Percentiles rank a stretch among this genome's conserved stretches.
Evolutionary conservation across 352 stramenopile species (phyloP).

Genomic region (Phytophthora crassamura): DNA sequence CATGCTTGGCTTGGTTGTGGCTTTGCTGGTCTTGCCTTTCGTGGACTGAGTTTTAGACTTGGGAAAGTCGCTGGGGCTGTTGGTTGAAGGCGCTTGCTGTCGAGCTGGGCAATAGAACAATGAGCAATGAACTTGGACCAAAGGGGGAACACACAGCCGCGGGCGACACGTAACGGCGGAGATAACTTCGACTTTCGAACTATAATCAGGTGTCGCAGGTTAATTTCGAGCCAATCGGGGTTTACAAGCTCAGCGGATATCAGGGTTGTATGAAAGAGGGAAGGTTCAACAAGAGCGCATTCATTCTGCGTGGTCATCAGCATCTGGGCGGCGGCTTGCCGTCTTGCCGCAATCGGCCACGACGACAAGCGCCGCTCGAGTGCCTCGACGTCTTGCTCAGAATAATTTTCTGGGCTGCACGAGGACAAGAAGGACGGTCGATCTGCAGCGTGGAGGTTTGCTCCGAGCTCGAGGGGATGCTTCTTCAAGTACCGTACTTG

Average conservation of each 20-base stretch:
- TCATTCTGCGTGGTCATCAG: conserved; percentile 21
- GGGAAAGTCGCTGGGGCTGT: too few relatives aligned
- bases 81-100: conserved; percentile 7
- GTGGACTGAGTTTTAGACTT: too few relatives aligned
- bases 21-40: too few relatives aligned
- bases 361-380: background rate
- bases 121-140: background rate
- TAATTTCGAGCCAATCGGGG: background rate
- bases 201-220: conserved; percentile 15
- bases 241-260: background rate
- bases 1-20: conserved; percentile 29
- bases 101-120: conserved; percentile 27
- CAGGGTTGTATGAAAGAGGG: background rate
- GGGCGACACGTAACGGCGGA: background rate
- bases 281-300: conserved; percentile 10
- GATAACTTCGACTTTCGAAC: conserved; percentile 11
- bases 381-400: background rate
- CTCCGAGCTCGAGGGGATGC: too few relatives aligned
- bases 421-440: too few relatives aligned
- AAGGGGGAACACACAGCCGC: background rate
- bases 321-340: conserved; percentile 14
- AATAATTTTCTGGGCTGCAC: too few relatives aligned
- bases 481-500: background rate
- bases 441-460: too few relatives aligned
- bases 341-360: conserved; percentile 2